Evolutionary conservation across 305 asterid species (phyloP).

Genomic region (Solanum hybrid): DNA sequence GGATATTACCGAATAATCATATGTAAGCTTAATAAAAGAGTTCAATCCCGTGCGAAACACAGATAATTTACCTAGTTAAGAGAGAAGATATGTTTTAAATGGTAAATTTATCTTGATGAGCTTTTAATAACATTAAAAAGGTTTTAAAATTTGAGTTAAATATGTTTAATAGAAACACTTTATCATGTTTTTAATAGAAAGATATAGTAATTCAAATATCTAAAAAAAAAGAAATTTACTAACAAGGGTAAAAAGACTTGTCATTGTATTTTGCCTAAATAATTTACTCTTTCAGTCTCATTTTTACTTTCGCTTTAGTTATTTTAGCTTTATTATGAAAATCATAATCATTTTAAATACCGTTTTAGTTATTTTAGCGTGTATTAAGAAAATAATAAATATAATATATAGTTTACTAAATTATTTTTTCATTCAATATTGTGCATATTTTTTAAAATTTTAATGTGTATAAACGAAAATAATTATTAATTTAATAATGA

Average conservation of each 20-base stretch:
- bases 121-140: neutral
- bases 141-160: neutral
- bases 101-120: neutral
- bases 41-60: neutral
- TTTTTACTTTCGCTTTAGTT: too few species aligned
- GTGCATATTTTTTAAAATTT: neutral
- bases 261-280: neutral
- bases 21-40: too few species aligned
- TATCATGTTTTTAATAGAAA: neutral
- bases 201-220: neutral
- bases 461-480: neutral
- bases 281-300: too few species aligned
- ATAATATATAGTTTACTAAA: neutral
- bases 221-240: neutral
- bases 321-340: too few species aligned
- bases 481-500: neutral
- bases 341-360: neutral
- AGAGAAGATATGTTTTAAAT: neutral
- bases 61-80: neutral
- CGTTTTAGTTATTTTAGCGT: neutral
- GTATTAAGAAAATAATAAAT: neutral
- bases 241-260: neutral
- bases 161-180: neutral
- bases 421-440: neutral
- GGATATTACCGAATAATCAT: too few species aligned